Evolutionary conservation across 805 yeast species (phyloP), one percentile per base, ranked within the genome.

Genomic region (Maudiozyma bulderi): DNA sequence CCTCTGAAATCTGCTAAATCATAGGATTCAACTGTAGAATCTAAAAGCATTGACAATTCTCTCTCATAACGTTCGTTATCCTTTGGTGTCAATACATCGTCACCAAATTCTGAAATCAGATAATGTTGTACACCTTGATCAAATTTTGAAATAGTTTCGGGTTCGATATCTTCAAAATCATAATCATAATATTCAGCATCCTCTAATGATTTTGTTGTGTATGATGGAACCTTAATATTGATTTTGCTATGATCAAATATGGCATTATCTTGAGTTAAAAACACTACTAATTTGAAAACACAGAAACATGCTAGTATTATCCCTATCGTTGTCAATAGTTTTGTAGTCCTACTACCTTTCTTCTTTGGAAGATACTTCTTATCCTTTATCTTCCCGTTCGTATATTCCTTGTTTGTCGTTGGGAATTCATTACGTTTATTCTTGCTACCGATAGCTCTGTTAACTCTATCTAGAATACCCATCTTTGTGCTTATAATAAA

Each of bases 1-100:
- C 89, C 90, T 44, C 62, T 67, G 58, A 72, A 84, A 39, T 78
- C 73, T 49, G 72, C 72, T 54, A 85, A 69, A 57, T 85, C 91
- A 57, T 80, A 84, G 49, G 67, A 72, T 47, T 82, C 82, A 14
- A 81, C 81, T 0, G 76, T 68, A 4, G 75, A 68, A 34, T 67
- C 73, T 50, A 71, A 67, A 14, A 73, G 57, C 48, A 70, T 70
- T 15, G 73, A 73, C 8, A 64, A 45, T 43, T 70, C 73, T 20
- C 52, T 44, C 14, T 65, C 59, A 48, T 57, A 62, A 38, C 52
- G 55, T 37, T 59, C 57, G 29, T 62, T 32, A 47, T 62, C 65
- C 47, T 62, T 58, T 8, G 65, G 55, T 1, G 71, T 53, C 30
- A 60, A 56, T 4, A 55, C 55, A 7, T 65, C 67, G 8, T 51